These are phyloP conservation scores for Telopea speciosissima DNA, from an alignment of 177 flowering plant genomes.

Conservation along the genomic window DNA sequence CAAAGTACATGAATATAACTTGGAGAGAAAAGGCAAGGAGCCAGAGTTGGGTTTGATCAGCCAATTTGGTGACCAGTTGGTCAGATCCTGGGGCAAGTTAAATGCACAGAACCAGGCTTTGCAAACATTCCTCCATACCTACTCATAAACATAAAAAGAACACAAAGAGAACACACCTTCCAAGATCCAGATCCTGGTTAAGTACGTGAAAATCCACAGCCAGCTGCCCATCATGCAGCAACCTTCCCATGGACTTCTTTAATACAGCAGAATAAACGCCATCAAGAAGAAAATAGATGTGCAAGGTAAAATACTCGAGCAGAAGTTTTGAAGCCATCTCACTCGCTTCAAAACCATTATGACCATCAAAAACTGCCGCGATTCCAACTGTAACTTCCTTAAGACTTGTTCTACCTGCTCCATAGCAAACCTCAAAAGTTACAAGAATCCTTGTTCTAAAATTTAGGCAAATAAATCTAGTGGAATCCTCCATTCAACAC, in stretches of 20 bases:
- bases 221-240: constrained; percentile 33
- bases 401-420: constrained; percentile 48
- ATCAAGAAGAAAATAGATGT: constrained; percentile 83
- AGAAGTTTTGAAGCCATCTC: constrained; percentile 91
- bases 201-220: constrained; percentile 29
- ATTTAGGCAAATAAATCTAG: background rate
- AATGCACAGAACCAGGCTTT: too few relatives aligned
- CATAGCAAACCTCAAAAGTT: constrained; percentile 14
- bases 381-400: constrained; percentile 66
- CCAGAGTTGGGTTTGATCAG: too few relatives aligned
- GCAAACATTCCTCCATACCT: background rate
- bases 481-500: background rate
- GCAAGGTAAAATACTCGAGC: constrained; percentile 78
- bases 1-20: too few relatives aligned
- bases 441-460: background rate
- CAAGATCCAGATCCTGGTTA: constrained; percentile 36
- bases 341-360: constrained; percentile 97
- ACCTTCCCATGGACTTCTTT: constrained; percentile 39
- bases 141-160: background rate
- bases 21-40: too few relatives aligned
- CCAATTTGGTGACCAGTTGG: too few relatives aligned
- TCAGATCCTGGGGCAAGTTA: too few relatives aligned
- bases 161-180: constrained; percentile 31
- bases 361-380: constrained; percentile 95
- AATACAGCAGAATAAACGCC: constrained; percentile 55